Percentiles rank a stretch among this genome's conserved stretches.
Evolutionary conservation across 495 filamentous ascomycete genomes (phyloP).

Genomic region (Annulohypoxylon stygium): DNA sequence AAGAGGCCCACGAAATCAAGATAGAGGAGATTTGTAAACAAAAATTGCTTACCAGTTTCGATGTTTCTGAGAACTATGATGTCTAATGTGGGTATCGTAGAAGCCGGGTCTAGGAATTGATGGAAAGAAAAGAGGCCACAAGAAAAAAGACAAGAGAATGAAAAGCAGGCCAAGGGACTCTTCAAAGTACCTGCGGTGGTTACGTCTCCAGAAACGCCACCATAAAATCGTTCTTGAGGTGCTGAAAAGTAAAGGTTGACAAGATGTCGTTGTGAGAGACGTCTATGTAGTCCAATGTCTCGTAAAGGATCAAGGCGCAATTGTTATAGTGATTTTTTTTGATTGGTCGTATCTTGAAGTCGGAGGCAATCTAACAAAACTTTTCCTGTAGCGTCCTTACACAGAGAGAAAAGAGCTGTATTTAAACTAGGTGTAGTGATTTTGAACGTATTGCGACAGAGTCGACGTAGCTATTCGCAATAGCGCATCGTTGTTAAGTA

Average conservation of each 20-base stretch:
- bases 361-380: slow-evolving; percentile 37
- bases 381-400: slow-evolving; percentile 11
- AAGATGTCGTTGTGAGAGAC: slow-evolving; percentile 34
- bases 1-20: slow-evolving; percentile 13
- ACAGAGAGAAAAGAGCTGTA: neutral
- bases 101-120: slow-evolving; percentile 51
- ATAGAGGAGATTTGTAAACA: slow-evolving; percentile 11
- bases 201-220: slow-evolving; percentile 46
- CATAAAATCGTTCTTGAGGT: slow-evolving; percentile 32
- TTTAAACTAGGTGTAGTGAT: neutral
- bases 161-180: slow-evolving; percentile 38
- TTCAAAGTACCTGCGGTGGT: slow-evolving; percentile 33
- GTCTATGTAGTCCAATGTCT: slow-evolving; percentile 25
- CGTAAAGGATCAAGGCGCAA: slow-evolving; percentile 6
- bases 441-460: slow-evolving; percentile 47
- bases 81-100: slow-evolving; percentile 59
- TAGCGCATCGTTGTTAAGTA: slow-evolving; percentile 49
- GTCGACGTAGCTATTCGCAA: slow-evolving; percentile 51
- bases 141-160: slow-evolving; percentile 30
- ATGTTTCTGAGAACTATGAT: slow-evolving; percentile 44
- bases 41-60: slow-evolving; percentile 48
- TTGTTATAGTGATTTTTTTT: neutral
- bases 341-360: slow-evolving; percentile 11
- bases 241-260: slow-evolving; percentile 33
- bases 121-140: slow-evolving; percentile 36